phyloP scores from a whole-genome alignment of 1,284 basidiomycete species.

The Takashimella tepidaria region DNA sequence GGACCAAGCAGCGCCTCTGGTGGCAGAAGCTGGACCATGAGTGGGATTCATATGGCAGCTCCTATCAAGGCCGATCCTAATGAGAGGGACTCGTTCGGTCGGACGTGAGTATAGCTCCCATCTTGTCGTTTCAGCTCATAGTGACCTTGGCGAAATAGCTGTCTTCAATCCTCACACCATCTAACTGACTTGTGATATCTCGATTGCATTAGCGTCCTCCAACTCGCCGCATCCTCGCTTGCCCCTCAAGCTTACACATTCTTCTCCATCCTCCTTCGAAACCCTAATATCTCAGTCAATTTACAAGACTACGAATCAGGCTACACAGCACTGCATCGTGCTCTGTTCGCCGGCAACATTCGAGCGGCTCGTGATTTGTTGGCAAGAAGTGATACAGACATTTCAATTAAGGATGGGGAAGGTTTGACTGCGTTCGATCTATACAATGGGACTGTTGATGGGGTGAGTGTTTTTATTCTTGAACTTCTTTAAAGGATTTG shows the following conservation, averaged over 20 bases:
- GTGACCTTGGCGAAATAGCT: no score
- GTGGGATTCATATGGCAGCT: slow-evolving; percentile 49
- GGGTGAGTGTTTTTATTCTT: slow-evolving; percentile 35
- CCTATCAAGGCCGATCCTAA: slow-evolving; percentile 43
- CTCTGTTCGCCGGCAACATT: slow-evolving; percentile 82
- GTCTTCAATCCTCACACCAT: no score
- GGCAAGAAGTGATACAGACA: slow-evolving; percentile 68
- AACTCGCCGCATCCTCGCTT: slow-evolving; percentile 65
- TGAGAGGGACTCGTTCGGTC: slow-evolving; percentile 39
- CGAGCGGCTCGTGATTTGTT: slow-evolving; percentile 71
- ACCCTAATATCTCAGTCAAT: slow-evolving; percentile 74
- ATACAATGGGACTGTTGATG: slow-evolving; percentile 82
- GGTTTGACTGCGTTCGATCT: slow-evolving; percentile 91
- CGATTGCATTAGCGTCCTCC: slow-evolving; percentile 62
- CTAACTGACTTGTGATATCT: neutral
- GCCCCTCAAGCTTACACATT: slow-evolving; percentile 68
- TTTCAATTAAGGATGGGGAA: slow-evolving; percentile 73
- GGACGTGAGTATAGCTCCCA: slow-evolving; percentile 41
- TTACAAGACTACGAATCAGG: slow-evolving; percentile 74
- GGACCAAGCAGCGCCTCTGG: slow-evolving; percentile 46
- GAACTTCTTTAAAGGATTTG: no score
- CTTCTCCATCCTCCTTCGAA: slow-evolving; percentile 70
- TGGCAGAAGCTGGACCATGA: slow-evolving; percentile 62
- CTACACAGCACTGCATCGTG: slow-evolving; percentile 89
- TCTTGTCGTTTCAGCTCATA: no score